phyloP scores from a whole-genome alignment of 1,139 yeast genomes.

The Pichia kudriavzevii region DNA sequence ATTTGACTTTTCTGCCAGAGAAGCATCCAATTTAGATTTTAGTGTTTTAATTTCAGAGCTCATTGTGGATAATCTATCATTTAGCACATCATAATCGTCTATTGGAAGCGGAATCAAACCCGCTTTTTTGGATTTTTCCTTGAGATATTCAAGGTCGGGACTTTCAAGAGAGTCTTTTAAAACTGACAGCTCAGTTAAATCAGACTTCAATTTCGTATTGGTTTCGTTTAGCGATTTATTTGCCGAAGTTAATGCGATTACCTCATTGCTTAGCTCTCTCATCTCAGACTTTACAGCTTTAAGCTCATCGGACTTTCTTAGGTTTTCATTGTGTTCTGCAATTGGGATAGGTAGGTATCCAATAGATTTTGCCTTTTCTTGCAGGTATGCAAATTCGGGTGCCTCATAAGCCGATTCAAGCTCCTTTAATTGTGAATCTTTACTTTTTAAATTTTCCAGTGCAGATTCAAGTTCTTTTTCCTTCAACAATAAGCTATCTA shows the following conservation, averaged over 20 bases:
- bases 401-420: slow-evolving; percentile 8
- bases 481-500: background rate
- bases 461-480: slow-evolving; percentile 5
- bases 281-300: slow-evolving; percentile 10
- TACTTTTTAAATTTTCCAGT: slow-evolving; percentile 1
- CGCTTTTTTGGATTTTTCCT: slow-evolving; percentile 7
- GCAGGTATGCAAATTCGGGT: slow-evolving; percentile 30
- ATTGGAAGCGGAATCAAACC: slow-evolving; percentile 21
- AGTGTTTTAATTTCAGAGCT: slow-evolving; percentile 1
- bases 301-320: slow-evolving; percentile 5
- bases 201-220: slow-evolving; percentile 2
- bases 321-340: slow-evolving; percentile 15
- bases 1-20: slow-evolving; percentile 7
- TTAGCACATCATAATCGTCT: slow-evolving; percentile 21
- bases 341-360: slow-evolving; percentile 23
- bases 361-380: slow-evolving; percentile 23
- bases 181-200: slow-evolving; percentile 1
- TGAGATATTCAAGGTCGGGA: slow-evolving; percentile 22
- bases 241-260: slow-evolving; percentile 4
- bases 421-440: slow-evolving; percentile 10
- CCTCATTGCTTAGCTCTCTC: slow-evolving; percentile 1
- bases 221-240: slow-evolving; percentile 6
- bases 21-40: slow-evolving; percentile 2
- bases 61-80: slow-evolving; percentile 1
- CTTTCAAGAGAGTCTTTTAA: slow-evolving; percentile 5